These are phyloP conservation scores for Nidularia sp. DNA, from an alignment of 768 basidiomycete species.

Conservation along the genomic window DNA sequence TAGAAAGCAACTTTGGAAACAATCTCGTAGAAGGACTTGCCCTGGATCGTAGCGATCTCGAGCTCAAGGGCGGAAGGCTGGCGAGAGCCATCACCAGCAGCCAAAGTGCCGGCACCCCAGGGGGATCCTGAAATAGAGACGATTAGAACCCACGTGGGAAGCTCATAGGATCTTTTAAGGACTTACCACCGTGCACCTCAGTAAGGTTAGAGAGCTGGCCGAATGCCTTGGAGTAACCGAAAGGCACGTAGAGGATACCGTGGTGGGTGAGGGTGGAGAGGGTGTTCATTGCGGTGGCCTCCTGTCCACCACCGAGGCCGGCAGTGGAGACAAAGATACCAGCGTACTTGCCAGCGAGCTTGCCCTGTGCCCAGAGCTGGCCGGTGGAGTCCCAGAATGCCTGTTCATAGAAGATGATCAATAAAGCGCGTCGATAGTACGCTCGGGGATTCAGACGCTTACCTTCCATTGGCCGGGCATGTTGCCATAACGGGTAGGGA, in stretches of 20 bases:
- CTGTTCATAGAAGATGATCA: conserved; percentile 19
- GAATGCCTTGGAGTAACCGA: conserved; percentile 56
- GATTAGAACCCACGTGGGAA: no score
- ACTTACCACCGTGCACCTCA: conserved; percentile 58
- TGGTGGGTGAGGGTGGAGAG: conserved; percentile 67
- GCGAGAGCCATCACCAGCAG: no score
- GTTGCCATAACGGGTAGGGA: conserved; percentile 79
- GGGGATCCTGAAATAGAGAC: no score
- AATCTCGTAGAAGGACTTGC: no score
- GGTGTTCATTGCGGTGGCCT: conserved; percentile 44
- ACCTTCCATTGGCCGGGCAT: conserved; percentile 82
- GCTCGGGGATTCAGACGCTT: not conserved
- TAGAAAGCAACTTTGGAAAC: no score
- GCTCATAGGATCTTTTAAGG: not conserved
- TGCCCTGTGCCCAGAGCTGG: conserved; percentile 53
- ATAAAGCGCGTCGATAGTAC: not conserved
- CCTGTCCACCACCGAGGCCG: conserved; percentile 74
- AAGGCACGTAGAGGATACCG: conserved; percentile 67
- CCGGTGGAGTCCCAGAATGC: conserved; percentile 78
- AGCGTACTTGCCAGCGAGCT: conserved; percentile 70
- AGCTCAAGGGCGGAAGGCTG: no score
- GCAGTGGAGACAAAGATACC: conserved; percentile 71
- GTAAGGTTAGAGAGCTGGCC: conserved; percentile 29
- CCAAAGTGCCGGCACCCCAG: no score
- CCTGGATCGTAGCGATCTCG: no score